Evolutionary conservation across 208 protist species (phyloP), one percentile per base, ranked within the genome.

Genomic region (Wallacemonas sp.): DNA sequence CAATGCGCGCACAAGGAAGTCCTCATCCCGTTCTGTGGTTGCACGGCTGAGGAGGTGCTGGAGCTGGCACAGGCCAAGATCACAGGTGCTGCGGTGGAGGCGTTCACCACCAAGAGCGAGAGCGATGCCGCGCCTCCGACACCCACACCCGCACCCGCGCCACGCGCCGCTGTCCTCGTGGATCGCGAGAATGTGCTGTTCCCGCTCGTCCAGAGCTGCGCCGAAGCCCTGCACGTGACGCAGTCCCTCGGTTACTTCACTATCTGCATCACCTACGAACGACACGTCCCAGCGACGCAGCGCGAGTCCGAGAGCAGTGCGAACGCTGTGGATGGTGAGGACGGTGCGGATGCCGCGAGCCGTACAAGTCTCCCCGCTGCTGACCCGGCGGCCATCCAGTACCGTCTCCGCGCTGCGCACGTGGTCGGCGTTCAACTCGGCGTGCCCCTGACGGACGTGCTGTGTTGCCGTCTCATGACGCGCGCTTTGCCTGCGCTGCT

Each of bases 341-440:
- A n/a, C n/a, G n/a, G n/a, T n/a, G n/a, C n/a, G n/a, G n/a, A n/a
- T n/a, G n/a, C n/a, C n/a, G n/a, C n/a, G n/a, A n/a, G n/a, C n/a
- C n/a, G n/a, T n/a, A n/a, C n/a, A n/a, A n/a, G n/a, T n/a, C n/a
- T n/a, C n/a, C n/a, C n/a, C n/a, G n/a, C n/a, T n/a, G n/a, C n/a
- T n/a, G n/a, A n/a, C n/a, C 41, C 41, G 41, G 17, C 27, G 8
- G 63, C 6, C 17, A 44, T 71, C 43, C 46, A 1, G 3, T 86
- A 76, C 54, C 46, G n/a, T 49, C 9, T 93, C 16, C 39, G 61
- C 24, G 39, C 61, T 0, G 81, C 41, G 26, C 49, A 79, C 44
- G 65, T 92, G 19, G 76, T 85, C 14, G 74, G 78, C 58, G 56
- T 94, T 46, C 85, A 84, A 8, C 68, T 94, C 21, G 88, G 88